Evolutionary conservation across 108 stramenopile genomes (phyloP).

Genomic region (Skeletonema tropicum): DNA sequence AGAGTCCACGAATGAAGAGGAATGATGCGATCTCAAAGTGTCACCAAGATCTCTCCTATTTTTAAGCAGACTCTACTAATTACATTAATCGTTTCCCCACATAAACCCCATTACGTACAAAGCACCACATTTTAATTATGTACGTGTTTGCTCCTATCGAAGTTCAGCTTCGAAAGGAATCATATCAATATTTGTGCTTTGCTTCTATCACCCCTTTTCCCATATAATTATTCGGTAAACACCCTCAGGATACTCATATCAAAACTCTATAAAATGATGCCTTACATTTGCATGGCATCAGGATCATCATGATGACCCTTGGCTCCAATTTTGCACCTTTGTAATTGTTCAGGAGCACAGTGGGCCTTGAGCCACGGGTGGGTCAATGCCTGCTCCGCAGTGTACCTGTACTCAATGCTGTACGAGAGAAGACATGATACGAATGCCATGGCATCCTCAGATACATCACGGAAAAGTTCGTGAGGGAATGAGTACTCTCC

Average conservation of each 20-base stretch:
- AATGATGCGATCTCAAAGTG: no score
- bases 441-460: constrained; percentile 92
- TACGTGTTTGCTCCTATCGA: background rate
- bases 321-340: constrained; percentile 76
- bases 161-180: constrained; percentile 2
- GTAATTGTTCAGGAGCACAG: constrained; percentile 73
- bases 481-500: constrained; percentile 91
- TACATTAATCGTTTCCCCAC: background rate
- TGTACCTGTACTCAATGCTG: constrained; percentile 90
- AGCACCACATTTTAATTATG: constrained; percentile 9
- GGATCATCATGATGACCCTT: constrained; percentile 53
- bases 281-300: constrained; percentile 70
- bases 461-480: constrained; percentile 88
- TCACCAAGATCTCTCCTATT: constrained; percentile 6
- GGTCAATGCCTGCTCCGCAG: constrained; percentile 86
- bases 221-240: background rate
- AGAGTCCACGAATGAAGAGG: no score
- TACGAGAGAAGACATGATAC: constrained; percentile 85
- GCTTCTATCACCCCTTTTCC: background rate
- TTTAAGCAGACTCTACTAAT: constrained; percentile 3
- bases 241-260: background rate
- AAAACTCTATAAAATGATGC: background rate
- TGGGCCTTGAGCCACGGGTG: constrained; percentile 87
- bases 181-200: constrained; percentile 4
- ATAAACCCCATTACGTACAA: background rate